Conservation (phyloP, 73 alveolate species). For the Symbiodinium natans region DNA sequence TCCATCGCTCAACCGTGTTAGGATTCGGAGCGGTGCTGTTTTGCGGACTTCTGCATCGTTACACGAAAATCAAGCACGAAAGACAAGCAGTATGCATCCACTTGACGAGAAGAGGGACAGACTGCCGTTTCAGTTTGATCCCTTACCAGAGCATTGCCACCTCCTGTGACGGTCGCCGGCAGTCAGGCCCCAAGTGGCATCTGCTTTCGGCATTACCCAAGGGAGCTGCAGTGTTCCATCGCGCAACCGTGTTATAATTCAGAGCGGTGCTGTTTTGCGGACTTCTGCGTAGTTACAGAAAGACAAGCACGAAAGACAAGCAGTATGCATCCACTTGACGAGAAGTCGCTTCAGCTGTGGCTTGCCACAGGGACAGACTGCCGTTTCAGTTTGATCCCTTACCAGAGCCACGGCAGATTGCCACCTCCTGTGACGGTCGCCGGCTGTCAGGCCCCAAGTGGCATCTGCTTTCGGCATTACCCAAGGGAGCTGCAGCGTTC, state of each 20-base stretch:
- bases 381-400: slow-evolving; percentile 4
- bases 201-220: slow-evolving; percentile 70
- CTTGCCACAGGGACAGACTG: background rate
- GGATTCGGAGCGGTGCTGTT: too few relatives aligned
- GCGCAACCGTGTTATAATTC: too few relatives aligned
- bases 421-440: slow-evolving; percentile 38
- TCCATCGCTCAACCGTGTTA: background rate
- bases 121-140: background rate
- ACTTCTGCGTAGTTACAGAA: too few relatives aligned
- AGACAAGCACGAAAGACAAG: background rate
- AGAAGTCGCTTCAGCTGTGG: background rate
- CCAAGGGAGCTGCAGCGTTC: slow-evolving; percentile 1
- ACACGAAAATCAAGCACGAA: background rate
- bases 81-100: background rate
- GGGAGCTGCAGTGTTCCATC: background rate
- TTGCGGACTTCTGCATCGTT: background rate
- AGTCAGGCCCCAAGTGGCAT: slow-evolving; percentile 6
- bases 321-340: background rate
- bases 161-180: slow-evolving; percentile 64
- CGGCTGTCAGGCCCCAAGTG: slow-evolving; percentile 4
- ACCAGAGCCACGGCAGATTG: slow-evolving; percentile 44
- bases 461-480: slow-evolving; percentile 60
- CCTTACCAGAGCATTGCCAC: slow-evolving; percentile 55
- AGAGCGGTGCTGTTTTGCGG: too few relatives aligned
- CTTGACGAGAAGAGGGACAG: too few relatives aligned